These are phyloP conservation scores for Ophiocordyceps polyrhachis-furcata DNA, from an alignment of 2,329 filamentous ascomycete genomes.

Conservation along the genomic window DNA sequence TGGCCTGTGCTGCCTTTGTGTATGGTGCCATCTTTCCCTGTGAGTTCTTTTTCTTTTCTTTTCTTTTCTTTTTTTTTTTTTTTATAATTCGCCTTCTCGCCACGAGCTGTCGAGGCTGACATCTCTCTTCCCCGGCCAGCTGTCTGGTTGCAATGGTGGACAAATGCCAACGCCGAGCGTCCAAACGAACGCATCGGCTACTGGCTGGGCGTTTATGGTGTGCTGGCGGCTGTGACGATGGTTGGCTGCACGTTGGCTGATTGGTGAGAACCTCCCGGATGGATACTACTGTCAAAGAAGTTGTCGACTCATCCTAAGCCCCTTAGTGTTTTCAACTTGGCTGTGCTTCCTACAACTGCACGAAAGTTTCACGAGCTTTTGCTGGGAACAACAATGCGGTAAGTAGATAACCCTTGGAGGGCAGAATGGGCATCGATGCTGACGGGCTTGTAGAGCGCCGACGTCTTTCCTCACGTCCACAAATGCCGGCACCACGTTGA, in stretches of 20 bases:
- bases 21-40: conserved; percentile 7
- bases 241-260: conserved; percentile 4
- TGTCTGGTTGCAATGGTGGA: conserved; percentile 10
- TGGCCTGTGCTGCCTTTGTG: conserved; percentile 5
- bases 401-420: background rate
- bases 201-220: conserved; percentile 7
- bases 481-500: conserved; percentile 15
- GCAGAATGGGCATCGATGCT: conserved; percentile 4
- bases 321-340: conserved; percentile 6
- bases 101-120: background rate
- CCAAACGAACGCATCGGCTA: conserved; percentile 6
- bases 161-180: conserved; percentile 5
- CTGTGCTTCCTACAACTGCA: conserved; percentile 11
- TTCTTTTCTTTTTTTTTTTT: no score
- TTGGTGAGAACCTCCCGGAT: conserved; percentile 2
- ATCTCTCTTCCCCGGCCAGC: conserved; percentile 4
- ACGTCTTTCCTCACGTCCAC: conserved; percentile 17
- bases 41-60: conserved; percentile 2
- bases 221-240: conserved; percentile 4
- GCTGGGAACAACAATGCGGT: conserved; percentile 13
- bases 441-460: conserved; percentile 5
- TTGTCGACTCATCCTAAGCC: background rate
- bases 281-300: background rate
- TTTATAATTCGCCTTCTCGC: background rate
- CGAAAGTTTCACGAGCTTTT: conserved; percentile 6